A percentile compares a stretch with the other conserved stretches of the same genome.
These are phyloP conservation scores for Solanum piurae DNA, from an alignment of 257 asterid genomes.

Conservation along the genomic window DNA sequence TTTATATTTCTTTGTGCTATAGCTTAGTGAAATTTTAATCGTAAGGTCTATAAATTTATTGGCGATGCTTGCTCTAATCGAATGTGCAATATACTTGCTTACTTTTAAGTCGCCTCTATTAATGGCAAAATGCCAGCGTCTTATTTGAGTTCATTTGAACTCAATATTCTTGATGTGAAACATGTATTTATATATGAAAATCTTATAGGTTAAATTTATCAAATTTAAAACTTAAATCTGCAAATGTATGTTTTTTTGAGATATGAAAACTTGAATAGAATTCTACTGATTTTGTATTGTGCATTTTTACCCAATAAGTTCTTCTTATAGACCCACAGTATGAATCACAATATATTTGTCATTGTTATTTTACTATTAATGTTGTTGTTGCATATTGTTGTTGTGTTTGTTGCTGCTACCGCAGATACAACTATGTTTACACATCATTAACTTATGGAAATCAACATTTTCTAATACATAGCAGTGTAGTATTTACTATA, in stretches of 20 bases:
- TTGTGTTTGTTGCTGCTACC: not conserved
- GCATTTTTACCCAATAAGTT: not conserved
- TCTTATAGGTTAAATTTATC: not conserved
- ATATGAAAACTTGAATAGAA: not conserved
- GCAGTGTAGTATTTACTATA: not conserved
- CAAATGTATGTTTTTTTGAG: not conserved
- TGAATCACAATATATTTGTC: not conserved
- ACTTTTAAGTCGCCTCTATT: not conserved
- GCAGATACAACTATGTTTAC: not conserved
- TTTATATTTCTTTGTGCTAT: not conserved
- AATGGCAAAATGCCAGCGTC: too few relatives aligned
- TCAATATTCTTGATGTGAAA: not conserved
- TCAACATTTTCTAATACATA: not conserved
- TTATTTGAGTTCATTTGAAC: not conserved
- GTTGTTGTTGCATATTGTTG: not conserved
- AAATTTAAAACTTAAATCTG: not conserved
- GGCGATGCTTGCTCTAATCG: not conserved
- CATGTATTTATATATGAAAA: not conserved
- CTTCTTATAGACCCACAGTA: not conserved
- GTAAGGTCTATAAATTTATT: not conserved
- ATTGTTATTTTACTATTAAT: not conserved
- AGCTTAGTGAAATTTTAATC: not conserved
- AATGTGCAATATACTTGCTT: not conserved
- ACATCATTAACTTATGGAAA: not conserved
- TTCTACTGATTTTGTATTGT: not conserved